Percentiles rank a stretch among this genome's conserved stretches.
These are phyloP conservation scores for Drechslera avenae DNA, from an alignment of 2,329 filamentous ascomycete genomes.

Conservation along the genomic window DNA sequence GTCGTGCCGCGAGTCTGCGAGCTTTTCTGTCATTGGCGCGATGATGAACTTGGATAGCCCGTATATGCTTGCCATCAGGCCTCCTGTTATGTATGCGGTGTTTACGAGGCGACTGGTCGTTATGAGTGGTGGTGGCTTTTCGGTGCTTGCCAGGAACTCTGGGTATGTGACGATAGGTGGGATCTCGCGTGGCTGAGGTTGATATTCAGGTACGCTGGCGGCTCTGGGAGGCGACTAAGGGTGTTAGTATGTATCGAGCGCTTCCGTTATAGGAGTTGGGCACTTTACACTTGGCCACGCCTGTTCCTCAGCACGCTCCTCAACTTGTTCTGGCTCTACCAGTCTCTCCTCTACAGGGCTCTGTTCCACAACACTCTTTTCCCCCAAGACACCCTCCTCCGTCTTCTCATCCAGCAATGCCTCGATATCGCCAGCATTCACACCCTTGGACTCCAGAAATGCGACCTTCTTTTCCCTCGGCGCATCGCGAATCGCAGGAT, in stretches of 20 bases:
- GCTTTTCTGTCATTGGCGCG: conserved; percentile 62
- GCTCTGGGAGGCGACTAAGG: conserved; percentile 25
- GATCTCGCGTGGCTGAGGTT: conserved; percentile 48
- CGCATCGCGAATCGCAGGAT: conserved; percentile 72
- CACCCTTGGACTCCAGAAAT: conserved; percentile 79
- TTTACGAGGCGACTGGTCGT: conserved; percentile 62
- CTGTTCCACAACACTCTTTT: too few relatives aligned
- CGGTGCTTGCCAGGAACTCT: conserved; percentile 65
- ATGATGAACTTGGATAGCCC: conserved; percentile 73
- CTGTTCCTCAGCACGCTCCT: conserved; percentile 29
- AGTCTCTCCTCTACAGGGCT: conserved; percentile 10
- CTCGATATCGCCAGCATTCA: conserved; percentile 70
- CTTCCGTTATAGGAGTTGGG: not conserved
- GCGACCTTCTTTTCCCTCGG: conserved; percentile 72
- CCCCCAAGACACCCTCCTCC: not conserved
- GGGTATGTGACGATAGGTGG: conserved; percentile 71
- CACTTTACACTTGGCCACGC: conserved; percentile 39
- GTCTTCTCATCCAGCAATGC: conserved; percentile 58
- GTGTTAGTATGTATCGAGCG: conserved; percentile 14
- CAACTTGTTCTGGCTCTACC: conserved; percentile 26
- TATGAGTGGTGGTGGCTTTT: conserved; percentile 64
- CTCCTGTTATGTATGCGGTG: conserved; percentile 62
- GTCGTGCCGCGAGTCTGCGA: conserved; percentile 63
- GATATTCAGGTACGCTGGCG: conserved; percentile 15
- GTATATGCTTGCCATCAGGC: conserved; percentile 65